Percentiles rank a stretch among this genome's conserved stretches.
Conservation (phyloP, 163 green algal genomes). For the Botryococcus braunii region DNA sequence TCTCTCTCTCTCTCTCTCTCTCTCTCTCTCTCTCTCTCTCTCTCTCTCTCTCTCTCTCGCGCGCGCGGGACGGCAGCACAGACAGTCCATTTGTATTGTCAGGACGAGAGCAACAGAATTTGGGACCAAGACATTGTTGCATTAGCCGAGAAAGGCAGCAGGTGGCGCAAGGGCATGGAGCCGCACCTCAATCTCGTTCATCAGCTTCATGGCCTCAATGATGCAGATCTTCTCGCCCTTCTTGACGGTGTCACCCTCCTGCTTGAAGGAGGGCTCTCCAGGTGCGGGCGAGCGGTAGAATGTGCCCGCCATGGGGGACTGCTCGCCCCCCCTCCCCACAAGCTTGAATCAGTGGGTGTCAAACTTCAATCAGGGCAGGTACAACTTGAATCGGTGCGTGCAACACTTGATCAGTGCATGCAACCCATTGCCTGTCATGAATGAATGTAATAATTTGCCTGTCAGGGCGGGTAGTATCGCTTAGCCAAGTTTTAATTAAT, state of each 20-base stretch:
- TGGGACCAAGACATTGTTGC: not conserved
- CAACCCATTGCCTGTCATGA: too few relatives aligned
- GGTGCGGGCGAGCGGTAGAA: conserved; percentile 71
- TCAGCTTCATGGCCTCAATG: conserved; percentile 92
- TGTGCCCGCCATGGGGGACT: conserved; percentile 59
- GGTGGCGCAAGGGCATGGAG: not conserved
- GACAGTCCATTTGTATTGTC: not conserved
- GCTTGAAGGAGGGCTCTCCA: conserved; percentile 74
- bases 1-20: too few relatives aligned
- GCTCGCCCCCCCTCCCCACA: too few relatives aligned
- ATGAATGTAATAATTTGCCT: too few relatives aligned
- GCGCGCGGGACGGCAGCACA: not conserved
- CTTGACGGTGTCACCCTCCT: conserved; percentile 79
- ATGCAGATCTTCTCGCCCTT: conserved; percentile 91
- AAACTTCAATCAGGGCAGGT: too few relatives aligned
- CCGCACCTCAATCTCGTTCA: conserved; percentile 87
- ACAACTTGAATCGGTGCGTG: too few relatives aligned
- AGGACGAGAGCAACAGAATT: not conserved
- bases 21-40: not conserved
- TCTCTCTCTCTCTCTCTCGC: not conserved
- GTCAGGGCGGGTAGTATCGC: too few relatives aligned
- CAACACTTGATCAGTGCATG: too few relatives aligned
- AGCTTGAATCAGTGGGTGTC: too few relatives aligned
- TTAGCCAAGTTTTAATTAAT: too few relatives aligned
- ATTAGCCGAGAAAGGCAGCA: not conserved